A percentile compares a stretch with the other conserved stretches of the same genome.
phyloP scores from a whole-genome alignment of 164 flowering plant genomes.

The Buxus sempervirens region DNA sequence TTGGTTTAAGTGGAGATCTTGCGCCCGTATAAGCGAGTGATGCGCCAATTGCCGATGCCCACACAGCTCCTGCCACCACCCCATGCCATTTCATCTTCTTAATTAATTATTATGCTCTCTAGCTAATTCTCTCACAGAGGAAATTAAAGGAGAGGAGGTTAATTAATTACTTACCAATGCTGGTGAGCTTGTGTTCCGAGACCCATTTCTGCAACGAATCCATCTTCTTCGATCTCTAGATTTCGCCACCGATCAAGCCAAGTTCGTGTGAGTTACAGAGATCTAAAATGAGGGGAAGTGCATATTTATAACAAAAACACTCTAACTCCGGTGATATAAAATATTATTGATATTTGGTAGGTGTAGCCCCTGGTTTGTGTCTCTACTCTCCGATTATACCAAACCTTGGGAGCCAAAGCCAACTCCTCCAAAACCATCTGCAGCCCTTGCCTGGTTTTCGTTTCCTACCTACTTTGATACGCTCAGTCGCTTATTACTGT shows the following conservation, averaged over 20 bases:
- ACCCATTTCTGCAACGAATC: slow-evolving; percentile 64
- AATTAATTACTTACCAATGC: slow-evolving; percentile 46
- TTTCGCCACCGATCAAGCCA: too few relatives aligned
- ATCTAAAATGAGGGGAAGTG: too few relatives aligned
- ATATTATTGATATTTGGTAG: slow-evolving; percentile 5
- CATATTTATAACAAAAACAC: too few relatives aligned
- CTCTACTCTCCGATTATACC: neutral
- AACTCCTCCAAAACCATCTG: neutral
- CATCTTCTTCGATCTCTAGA: slow-evolving; percentile 26
- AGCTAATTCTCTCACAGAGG: too few relatives aligned
- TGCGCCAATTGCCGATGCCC: slow-evolving; percentile 76
- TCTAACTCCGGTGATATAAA: neutral
- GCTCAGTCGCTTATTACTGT: too few relatives aligned
- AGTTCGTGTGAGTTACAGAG: too few relatives aligned
- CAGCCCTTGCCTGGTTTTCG: neutral
- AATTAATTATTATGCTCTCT: too few relatives aligned
- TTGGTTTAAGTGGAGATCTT: slow-evolving; percentile 56
- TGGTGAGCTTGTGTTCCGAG: slow-evolving; percentile 75
- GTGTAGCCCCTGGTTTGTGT: slow-evolving; percentile 12
- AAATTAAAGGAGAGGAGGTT: neutral
- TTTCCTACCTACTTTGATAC: neutral
- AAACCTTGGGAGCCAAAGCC: slow-evolving; percentile 5
- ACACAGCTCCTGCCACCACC: slow-evolving; percentile 61
- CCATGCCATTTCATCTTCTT: too few relatives aligned
- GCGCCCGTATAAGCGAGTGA: slow-evolving; percentile 49